Evolutionary conservation across 345 rosid species (phyloP).

Genomic region (Mangifera indica): DNA sequence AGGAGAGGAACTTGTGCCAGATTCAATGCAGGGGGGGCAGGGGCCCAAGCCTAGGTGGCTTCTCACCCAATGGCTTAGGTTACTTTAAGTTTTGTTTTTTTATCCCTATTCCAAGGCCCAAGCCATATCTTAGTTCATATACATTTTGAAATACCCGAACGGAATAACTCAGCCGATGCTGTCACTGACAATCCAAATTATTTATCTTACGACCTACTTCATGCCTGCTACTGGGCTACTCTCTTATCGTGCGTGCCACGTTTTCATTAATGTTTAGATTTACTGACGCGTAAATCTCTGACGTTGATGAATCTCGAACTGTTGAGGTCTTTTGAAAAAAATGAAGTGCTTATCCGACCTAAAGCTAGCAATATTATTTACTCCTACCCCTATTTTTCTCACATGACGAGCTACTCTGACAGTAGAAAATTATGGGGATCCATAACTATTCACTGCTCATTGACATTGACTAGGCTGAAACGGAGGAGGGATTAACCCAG

Average conservation of each 20-base stretch:
- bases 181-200: not conserved
- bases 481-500: not conserved
- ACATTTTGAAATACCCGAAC: not conserved
- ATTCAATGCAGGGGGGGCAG: not conserved
- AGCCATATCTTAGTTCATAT: not conserved
- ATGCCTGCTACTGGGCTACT: not conserved
- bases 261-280: too few relatives aligned
- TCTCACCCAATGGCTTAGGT: not conserved
- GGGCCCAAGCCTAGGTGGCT: not conserved
- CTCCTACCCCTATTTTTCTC: not conserved
- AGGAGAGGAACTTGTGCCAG: not conserved
- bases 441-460: not conserved
- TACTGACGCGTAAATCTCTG: too few relatives aligned
- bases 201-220: not conserved
- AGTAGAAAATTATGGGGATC: not conserved
- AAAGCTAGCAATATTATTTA: not conserved
- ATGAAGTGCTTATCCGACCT: slow-evolving; percentile 1
- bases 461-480: not conserved
- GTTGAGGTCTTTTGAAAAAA: too few relatives aligned
- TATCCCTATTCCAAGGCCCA: not conserved
- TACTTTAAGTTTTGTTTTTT: not conserved
- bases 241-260: not conserved
- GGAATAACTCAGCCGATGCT: not conserved
- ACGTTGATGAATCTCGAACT: too few relatives aligned
- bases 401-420: not conserved